phyloP scores from a whole-genome alignment of 257 asterid species.

The Plantago ovata region DNA sequence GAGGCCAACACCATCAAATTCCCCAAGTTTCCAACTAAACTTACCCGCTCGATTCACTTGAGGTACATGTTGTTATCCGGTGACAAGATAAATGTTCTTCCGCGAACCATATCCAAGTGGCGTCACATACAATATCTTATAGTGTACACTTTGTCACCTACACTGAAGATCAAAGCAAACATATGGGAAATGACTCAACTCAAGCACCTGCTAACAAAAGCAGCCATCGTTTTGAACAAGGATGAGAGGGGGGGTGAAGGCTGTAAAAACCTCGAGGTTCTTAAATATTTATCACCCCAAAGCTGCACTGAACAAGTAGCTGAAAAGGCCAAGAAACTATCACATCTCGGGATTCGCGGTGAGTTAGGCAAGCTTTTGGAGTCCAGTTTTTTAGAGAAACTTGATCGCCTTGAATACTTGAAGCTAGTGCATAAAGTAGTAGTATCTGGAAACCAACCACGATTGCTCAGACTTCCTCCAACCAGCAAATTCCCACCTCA shows the following conservation, averaged over 20 bases:
- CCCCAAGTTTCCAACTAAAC: background rate
- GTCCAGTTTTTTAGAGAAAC: background rate
- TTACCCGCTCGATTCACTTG: background rate
- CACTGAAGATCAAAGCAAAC: constrained; percentile 2
- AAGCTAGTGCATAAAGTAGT: background rate
- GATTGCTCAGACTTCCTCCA: background rate
- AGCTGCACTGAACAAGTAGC: constrained; percentile 17
- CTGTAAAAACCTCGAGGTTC: constrained; percentile 19
- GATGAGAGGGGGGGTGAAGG: background rate
- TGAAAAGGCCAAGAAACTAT: background rate
- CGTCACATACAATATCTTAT: background rate
- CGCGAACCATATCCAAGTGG: background rate
- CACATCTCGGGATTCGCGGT: background rate
- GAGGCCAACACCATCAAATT: constrained; percentile 3
- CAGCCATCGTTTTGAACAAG: constrained; percentile 8
- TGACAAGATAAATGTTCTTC: background rate
- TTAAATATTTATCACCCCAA: constrained; percentile 17
- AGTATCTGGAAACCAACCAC: no score
- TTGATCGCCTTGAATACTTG: background rate
- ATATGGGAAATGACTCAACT: constrained; percentile 20
- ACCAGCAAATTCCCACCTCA: background rate
- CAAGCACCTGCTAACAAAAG: constrained; percentile 29
- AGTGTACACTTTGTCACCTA: background rate
- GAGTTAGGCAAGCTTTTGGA: background rate
- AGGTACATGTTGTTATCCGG: background rate